Evolutionary conservation across 2,329 filamentous ascomycete species (phyloP), one percentile per base, ranked within the genome.

Genomic region (Colletotrichum eremochloae): DNA sequence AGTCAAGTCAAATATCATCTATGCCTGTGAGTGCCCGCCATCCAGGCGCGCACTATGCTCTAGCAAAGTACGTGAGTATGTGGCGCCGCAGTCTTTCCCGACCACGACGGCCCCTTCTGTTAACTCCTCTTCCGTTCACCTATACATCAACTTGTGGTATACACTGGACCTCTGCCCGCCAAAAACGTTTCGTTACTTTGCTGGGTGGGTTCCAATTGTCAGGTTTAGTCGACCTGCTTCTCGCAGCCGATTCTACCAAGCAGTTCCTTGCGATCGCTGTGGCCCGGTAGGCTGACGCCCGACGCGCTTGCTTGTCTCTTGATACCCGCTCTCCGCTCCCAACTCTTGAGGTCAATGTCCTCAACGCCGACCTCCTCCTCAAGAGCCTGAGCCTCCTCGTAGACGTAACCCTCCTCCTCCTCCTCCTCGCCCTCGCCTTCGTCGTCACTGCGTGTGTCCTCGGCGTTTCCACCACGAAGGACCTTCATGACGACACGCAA

Each of bases 391-490:
- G 85, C 86, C 77, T 88, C 86, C 76, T 89, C 86, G 70, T 88
- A 88, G 63, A 87, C 81, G n/a, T 89, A 84, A 18, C 88, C 86
- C 24, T 88, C 87, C 53, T 90, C 88, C 42, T 44, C 42, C 74
- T 44, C 42, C 74, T 92, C 91, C 72, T 92, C 88, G 3, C 88
- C 91, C 31, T 91, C 93, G 7, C 85, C 92, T 82, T 97, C 95
- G 75, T 94, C 94, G 76, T 98, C 96, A 74, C 94, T 97, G 68
- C 96, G 91, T 24, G 90, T 89, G 79, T 99, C 96, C 75, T 98
- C 95, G 6, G 96, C 95, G 42, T 90, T 86, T 48, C 87, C 89
- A 42, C 96, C 95, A 63, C 87, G 89, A 46, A 98, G 80, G 7
- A 98, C 95, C 73, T 92, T 91, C 74, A 93, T 87, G 31, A 95